Percentiles rank a stretch among this genome's conserved stretches.
Evolutionary conservation across 177 flowering plant genomes (phyloP).

Genomic region (Telopea speciosissima): DNA sequence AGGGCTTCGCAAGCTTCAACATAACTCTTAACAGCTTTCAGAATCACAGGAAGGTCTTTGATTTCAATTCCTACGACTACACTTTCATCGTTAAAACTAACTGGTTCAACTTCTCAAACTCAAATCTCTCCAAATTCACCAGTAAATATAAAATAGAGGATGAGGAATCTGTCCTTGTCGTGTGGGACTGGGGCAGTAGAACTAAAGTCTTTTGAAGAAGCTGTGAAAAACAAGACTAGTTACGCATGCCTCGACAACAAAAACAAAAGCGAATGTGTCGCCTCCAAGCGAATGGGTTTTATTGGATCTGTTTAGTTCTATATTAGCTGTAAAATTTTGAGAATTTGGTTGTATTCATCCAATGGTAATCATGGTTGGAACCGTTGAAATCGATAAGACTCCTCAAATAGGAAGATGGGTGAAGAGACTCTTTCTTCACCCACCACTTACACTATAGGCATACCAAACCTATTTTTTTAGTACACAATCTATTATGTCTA

Average conservation of each 20-base stretch:
- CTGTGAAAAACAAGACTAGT: neutral
- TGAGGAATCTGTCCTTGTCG: neutral
- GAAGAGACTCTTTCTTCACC: no score
- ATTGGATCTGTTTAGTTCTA: no score
- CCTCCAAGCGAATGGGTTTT: no score
- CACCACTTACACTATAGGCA: no score
- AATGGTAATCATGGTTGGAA: no score
- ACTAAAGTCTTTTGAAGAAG: neutral
- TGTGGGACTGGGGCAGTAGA: neutral
- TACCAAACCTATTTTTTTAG: no score
- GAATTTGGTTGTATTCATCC: no score
- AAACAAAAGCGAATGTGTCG: constrained; percentile 21
- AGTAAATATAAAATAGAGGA: neutral
- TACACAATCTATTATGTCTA: no score
- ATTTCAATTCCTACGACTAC: neutral
- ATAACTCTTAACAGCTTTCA: neutral
- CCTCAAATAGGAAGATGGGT: no score
- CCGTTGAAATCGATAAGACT: no score
- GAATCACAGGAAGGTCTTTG: neutral
- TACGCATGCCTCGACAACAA: constrained; percentile 20
- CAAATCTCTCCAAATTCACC: neutral
- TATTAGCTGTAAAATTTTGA: no score
- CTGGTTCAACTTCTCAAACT: neutral
- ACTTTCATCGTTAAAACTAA: neutral
- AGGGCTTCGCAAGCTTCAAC: no score